Conservation (phyloP, 2,329 filamentous ascomycete genomes). For the Bipolaris cookei region DNA sequence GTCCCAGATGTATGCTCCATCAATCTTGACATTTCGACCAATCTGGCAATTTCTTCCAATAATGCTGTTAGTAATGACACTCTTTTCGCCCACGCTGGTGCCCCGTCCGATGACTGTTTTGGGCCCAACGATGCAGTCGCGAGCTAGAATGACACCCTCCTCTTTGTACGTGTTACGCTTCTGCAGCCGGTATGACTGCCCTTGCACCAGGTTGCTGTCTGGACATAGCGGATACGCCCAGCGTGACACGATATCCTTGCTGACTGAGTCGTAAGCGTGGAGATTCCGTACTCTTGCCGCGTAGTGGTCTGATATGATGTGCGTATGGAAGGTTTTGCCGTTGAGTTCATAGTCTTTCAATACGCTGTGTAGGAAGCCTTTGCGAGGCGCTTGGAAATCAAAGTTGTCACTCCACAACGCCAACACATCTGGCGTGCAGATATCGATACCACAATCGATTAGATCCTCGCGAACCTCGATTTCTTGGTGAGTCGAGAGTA, state of each 20-base stretch:
- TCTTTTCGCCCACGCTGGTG: conserved; percentile 76
- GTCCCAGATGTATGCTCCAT: conserved; percentile 88
- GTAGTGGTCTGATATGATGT: conserved; percentile 83
- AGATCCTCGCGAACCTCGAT: conserved; percentile 86
- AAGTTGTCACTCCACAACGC: conserved; percentile 98
- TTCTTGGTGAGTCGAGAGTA: conserved; percentile 76
- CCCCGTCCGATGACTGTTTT: conserved; percentile 77
- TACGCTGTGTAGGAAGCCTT: conserved; percentile 88
- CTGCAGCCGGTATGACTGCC: conserved; percentile 75
- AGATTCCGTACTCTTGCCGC: conserved; percentile 85
- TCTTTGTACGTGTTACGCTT: conserved; percentile 79
- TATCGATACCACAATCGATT: conserved; percentile 94
- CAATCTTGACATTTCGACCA: conserved; percentile 79
- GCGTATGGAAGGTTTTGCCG: conserved; percentile 93
- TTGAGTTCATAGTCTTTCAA: conserved; percentile 97
- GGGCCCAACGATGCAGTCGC: conserved; percentile 72
- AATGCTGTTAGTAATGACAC: conserved; percentile 73
- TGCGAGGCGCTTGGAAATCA: conserved; percentile 88
- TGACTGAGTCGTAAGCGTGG: conserved; percentile 87
- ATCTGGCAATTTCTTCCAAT: conserved; percentile 87
- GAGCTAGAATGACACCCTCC: conserved; percentile 74
- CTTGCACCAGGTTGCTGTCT: conserved; percentile 81
- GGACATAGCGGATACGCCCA: conserved; percentile 91
- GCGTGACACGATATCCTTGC: conserved; percentile 80
- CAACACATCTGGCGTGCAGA: conserved; percentile 94